These are phyloP conservation scores for Thyridium curvatum DNA, from an alignment of 2,329 filamentous ascomycete genomes.

Conservation along the genomic window DNA sequence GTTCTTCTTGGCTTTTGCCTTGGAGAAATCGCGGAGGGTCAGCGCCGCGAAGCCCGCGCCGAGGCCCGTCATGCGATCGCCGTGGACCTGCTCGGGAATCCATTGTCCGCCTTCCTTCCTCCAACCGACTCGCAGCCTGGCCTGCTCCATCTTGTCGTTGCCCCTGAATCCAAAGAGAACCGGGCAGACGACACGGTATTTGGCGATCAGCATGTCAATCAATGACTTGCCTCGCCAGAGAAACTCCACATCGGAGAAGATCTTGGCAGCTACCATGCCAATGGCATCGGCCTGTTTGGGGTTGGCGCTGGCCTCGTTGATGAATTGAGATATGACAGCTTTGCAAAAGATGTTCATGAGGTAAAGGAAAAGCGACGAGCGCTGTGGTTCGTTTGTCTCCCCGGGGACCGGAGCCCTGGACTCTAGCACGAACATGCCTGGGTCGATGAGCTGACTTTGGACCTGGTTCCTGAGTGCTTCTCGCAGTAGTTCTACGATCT, in stretches of 20 bases:
- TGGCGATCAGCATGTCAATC: conserved; percentile 73
- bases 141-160: conserved; percentile 64
- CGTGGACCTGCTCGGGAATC: conserved; percentile 65
- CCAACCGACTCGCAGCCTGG: conserved; percentile 69
- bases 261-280: conserved; percentile 60
- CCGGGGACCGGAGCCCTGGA: conserved; percentile 31
- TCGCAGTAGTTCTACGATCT: conserved; percentile 46
- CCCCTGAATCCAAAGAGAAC: conserved; percentile 80
- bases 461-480: conserved; percentile 42
- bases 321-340: conserved; percentile 57
- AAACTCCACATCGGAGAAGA: conserved; percentile 61
- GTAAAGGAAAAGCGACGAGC: conserved; percentile 62
- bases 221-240: conserved; percentile 59
- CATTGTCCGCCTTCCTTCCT: conserved; percentile 53
- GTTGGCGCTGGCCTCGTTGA: conserved; percentile 53
- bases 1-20: conserved; percentile 54
- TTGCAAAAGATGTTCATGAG: conserved; percentile 68
- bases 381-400: conserved; percentile 34
- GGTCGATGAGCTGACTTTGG: conserved; percentile 41
- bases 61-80: conserved; percentile 76
- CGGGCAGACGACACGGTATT: conserved; percentile 75
- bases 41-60: conserved; percentile 80
- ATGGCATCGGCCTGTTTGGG: conserved; percentile 63
- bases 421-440: conserved; percentile 41
- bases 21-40: conserved; percentile 74